phyloP scores from a whole-genome alignment of 768 basidiomycete species.

The Saitozyma sp. region DNA sequence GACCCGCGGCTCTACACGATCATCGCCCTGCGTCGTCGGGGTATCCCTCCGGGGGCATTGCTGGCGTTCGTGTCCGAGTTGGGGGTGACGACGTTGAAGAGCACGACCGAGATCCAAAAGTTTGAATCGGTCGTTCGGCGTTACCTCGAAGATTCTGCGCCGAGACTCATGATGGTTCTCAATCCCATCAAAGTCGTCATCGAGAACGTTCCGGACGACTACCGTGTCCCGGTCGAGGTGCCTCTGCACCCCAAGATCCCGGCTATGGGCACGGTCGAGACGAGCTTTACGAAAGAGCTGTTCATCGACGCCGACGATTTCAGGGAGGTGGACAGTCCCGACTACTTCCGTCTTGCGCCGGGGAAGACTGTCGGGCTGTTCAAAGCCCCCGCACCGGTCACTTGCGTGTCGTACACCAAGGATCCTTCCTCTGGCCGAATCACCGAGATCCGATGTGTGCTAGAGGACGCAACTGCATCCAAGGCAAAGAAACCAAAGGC shows the following conservation, averaged over 20 bases:
- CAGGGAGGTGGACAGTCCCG: slow-evolving; percentile 76
- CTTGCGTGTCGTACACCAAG: slow-evolving; percentile 82
- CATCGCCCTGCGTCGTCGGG: slow-evolving; percentile 89
- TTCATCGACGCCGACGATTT: slow-evolving; percentile 96
- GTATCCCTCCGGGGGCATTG: slow-evolving; percentile 95
- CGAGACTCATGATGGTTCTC: slow-evolving; percentile 87
- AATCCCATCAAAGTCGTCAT: slow-evolving; percentile 86
- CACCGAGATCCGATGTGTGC: slow-evolving; percentile 71
- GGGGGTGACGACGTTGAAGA: slow-evolving; percentile 83
- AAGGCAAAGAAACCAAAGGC: slow-evolving; percentile 67
- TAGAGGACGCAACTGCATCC: slow-evolving; percentile 63
- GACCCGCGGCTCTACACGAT: slow-evolving; percentile 96
- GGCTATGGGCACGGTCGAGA: slow-evolving; percentile 72
- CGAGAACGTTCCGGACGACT: slow-evolving; percentile 85
- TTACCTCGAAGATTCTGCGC: slow-evolving; percentile 83
- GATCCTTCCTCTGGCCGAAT: slow-evolving; percentile 73
- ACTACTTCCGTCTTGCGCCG: slow-evolving; percentile 96
- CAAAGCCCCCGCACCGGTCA: slow-evolving; percentile 87
- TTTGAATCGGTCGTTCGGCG: slow-evolving; percentile 88
- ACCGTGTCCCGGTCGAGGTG: slow-evolving; percentile 78
- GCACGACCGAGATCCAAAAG: slow-evolving; percentile 80
- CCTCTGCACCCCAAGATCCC: slow-evolving; percentile 92
- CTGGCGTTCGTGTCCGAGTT: slow-evolving; percentile 86
- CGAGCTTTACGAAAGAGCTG: slow-evolving; percentile 76
- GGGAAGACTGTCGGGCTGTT: slow-evolving; percentile 97